Evolutionary conservation across 148 eudicot species (phyloP).

Genomic region (Fagopyrum homotropicum): DNA sequence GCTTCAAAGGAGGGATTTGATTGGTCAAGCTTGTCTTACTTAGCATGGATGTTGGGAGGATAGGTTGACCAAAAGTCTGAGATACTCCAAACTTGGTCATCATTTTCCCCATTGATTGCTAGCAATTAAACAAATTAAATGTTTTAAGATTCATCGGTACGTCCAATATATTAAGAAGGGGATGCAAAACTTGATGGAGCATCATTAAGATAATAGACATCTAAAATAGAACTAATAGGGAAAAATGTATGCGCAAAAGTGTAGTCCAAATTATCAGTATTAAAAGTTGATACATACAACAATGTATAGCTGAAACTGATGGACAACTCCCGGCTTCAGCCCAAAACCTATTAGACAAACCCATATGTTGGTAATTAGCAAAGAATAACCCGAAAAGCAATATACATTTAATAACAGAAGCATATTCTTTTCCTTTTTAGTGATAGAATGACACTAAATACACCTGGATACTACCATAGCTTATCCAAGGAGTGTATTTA

Average conservation of each 20-base stretch:
- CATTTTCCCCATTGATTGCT: conserved; percentile 57
- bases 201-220: not conserved
- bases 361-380: not conserved
- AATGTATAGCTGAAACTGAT: conserved; percentile 56
- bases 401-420: not conserved
- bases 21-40: conserved; percentile 29
- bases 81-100: conserved; percentile 63
- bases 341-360: conserved; percentile 62
- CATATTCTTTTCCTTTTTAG: not conserved
- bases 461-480: not conserved
- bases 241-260: not conserved
- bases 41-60: conserved; percentile 59
- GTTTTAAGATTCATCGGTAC: not conserved
- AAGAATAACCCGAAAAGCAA: not conserved
- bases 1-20: conserved; percentile 35
- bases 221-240: not conserved
- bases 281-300: conserved; percentile 36
- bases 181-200: not conserved
- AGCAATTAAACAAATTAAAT: conserved; percentile 18
- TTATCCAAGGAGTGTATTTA: not conserved
- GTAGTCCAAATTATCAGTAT: not conserved
- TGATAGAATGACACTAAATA: not conserved
- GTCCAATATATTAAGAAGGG: not conserved
- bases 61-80: conserved; percentile 46
- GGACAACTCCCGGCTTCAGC: conserved; percentile 77